A percentile compares a stretch with the other conserved stretches of the same genome.
These are phyloP conservation scores for Aphanomyces stellatus DNA, from an alignment of 352 stramenopile species.

Conservation along the genomic window DNA sequence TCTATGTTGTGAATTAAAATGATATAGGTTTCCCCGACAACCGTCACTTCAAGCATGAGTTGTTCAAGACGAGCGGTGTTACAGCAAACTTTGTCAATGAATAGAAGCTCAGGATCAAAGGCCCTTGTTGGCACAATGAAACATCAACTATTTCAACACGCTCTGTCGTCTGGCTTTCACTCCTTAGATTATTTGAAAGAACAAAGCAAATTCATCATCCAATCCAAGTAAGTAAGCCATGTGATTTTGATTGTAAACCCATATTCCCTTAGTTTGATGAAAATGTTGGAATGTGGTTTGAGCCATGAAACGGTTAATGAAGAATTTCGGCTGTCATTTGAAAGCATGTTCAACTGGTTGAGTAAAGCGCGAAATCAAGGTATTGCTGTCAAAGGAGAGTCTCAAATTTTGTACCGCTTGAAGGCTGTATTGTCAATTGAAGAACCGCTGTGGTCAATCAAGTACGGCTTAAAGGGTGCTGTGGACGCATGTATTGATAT, in stretches of 20 bases:
- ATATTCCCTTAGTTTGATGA: conserved; percentile 37
- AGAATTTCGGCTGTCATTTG: conserved; percentile 29
- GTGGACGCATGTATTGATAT: conserved; percentile 58
- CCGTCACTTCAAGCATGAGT: conserved; percentile 62
- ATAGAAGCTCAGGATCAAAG: conserved; percentile 40
- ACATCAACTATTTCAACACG: conserved; percentile 71
- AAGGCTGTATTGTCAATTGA: conserved; percentile 51
- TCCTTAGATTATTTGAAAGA: conserved; percentile 28
- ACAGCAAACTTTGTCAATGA: conserved; percentile 56
- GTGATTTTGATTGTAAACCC: conserved; percentile 3
- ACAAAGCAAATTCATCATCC: conserved; percentile 42
- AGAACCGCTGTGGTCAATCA: conserved; percentile 81
- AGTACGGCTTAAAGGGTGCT: conserved; percentile 74
- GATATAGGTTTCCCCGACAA: conserved; percentile 68
- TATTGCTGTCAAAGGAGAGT: background rate
- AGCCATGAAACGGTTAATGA: conserved; percentile 43
- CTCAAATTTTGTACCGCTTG: background rate
- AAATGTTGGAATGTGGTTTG: conserved; percentile 56
- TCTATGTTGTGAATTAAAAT: too few relatives aligned
- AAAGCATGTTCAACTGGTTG: conserved; percentile 1
- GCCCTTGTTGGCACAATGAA: conserved; percentile 72
- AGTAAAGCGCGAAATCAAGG: background rate
- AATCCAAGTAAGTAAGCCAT: conserved; percentile 41
- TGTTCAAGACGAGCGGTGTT: conserved; percentile 63
- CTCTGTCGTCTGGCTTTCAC: conserved; percentile 33